Conservation (phyloP, 495 filamentous ascomycete species). For the Podospora comata region DNA sequence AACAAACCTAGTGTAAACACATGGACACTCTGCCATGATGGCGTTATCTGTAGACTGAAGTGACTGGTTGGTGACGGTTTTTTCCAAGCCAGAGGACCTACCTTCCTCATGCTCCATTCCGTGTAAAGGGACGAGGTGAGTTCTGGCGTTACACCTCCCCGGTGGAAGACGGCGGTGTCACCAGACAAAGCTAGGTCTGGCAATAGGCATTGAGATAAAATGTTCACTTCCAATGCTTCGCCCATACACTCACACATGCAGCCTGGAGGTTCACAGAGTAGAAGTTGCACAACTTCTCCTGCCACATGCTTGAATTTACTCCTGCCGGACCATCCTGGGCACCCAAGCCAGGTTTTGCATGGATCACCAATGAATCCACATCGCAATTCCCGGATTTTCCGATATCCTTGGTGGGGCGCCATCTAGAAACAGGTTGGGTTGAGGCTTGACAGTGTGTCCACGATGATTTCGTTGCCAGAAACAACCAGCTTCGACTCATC, state of each 20-base stretch:
- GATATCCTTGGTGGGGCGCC: conserved; percentile 16
- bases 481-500: background rate
- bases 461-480: background rate
- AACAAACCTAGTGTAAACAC: too few species aligned
- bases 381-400: conserved; percentile 16
- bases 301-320: background rate
- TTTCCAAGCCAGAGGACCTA: too few species aligned
- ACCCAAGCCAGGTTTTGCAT: background rate
- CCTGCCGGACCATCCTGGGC: background rate
- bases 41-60: too few species aligned
- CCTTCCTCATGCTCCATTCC: too few species aligned
- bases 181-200: too few species aligned
- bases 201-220: background rate
- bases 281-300: background rate
- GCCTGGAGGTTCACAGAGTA: background rate
- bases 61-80: too few species aligned
- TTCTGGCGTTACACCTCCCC: too few species aligned
- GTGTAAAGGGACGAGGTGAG: too few species aligned
- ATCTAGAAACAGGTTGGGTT: conserved; percentile 6
- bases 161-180: too few species aligned
- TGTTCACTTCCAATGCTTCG: background rate
- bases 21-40: too few species aligned
- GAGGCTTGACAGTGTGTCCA: background rate
- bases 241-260: background rate
- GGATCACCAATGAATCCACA: conserved; percentile 6